Base-by-base conservation (phyloP, 768 basidiomycete genomes). In the Russula brevipes region DNA sequence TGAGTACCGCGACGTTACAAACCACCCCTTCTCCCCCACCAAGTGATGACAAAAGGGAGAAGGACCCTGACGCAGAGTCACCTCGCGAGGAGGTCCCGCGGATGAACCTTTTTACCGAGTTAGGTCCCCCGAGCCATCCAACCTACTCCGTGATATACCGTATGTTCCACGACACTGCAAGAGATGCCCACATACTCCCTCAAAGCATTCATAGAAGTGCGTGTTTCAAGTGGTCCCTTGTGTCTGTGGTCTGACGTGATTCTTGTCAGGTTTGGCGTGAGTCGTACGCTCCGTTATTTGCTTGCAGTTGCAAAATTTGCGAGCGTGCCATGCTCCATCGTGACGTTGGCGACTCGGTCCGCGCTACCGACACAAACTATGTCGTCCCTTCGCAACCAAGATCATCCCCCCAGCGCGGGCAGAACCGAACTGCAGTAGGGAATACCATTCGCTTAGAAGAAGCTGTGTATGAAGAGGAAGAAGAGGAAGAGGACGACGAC, bases 21-120 rank as follows among this genome's bases (percentile, higher is more conserved):
- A 91, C 88, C n/a, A 89, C 88, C 7, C 88, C 88, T 0, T 87
- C 85, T 2, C 88, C 88, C 0, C 85, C 87, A 0, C 88, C 88
- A 7, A 74, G 70, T 19, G 70, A 72, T 46, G 73, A 73, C 59
- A 76, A 76, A 63, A 74, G 74, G 12, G 73, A 74, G 50, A 78
- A 76, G 58, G 73, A 75, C 3, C 73, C 74, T 9, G 74, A 73
- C 4, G 66, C 62, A 7, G 63, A 66, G 17, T 70, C 71, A 46
- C 74, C 72, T 2, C 60, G 63, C 5, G 68, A 68, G 10, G 61
- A 60, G 45, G 64, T 70, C 30, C 41, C 69, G 38, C 67, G 72
- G 68, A 5, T 68, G 70, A n/a, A 71, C 33, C 59, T 76, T 55
- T 73, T 74, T 4, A 74, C 78, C 0, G 74, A 83, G 3, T 78